Conservation (phyloP, 257 asterid genomes). For the Knoxia roxburghii region DNA sequence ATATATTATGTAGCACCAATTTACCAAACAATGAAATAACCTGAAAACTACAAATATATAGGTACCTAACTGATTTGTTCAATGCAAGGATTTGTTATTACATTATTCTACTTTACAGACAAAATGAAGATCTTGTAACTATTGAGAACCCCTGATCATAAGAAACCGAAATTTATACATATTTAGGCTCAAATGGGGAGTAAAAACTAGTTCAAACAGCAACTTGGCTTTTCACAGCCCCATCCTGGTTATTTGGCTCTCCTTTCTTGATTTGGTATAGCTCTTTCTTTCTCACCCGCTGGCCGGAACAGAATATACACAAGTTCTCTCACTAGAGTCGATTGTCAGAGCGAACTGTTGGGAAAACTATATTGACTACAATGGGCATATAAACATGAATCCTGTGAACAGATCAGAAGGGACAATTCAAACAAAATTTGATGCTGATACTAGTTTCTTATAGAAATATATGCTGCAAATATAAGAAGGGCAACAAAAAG, state of each 20-base stretch:
- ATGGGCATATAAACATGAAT: neutral
- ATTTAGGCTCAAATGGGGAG: neutral
- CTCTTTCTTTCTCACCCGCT: neutral
- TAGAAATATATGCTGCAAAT: neutral
- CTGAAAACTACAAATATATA: too few species aligned
- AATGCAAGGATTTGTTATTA: neutral
- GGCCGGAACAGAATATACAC: too few species aligned
- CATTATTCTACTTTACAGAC: neutral
- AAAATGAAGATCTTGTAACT: neutral
- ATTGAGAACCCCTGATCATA: too few species aligned
- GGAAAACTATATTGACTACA: neutral
- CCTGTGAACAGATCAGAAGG: neutral
- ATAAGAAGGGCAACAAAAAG: too few species aligned
- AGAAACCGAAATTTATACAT: too few species aligned
- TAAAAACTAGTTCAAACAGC: too few species aligned
- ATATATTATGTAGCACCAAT: too few species aligned
- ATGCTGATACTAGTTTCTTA: neutral
- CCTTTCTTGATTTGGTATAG: too few species aligned
- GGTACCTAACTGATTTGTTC: too few species aligned
- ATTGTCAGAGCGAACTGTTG: neutral
- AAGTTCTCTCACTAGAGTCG: neutral
- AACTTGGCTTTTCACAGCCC: too few species aligned
- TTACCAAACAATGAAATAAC: too few species aligned
- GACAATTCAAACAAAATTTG: neutral
- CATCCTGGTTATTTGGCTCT: too few species aligned